phyloP scores from a whole-genome alignment of 768 basidiomycete species.

The Strobilomyces confusus region DNA sequence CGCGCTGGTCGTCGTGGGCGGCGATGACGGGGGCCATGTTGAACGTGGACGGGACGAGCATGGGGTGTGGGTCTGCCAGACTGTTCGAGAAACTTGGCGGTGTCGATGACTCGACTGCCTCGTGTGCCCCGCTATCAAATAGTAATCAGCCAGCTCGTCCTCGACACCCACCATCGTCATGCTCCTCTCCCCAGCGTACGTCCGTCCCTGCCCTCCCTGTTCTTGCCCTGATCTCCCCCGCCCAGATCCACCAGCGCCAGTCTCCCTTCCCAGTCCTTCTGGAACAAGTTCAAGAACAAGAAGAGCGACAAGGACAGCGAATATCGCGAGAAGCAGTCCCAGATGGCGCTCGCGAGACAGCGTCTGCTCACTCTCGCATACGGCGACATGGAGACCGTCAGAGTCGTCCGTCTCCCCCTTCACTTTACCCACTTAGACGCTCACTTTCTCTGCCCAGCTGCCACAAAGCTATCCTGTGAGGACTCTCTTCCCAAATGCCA shows the following conservation, averaged over 20 bases:
- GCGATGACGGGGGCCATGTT: neutral
- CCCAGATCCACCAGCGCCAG: constrained; percentile 64
- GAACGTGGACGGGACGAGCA: neutral
- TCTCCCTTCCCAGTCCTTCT: constrained; percentile 46
- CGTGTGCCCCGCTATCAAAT: constrained; percentile 39
- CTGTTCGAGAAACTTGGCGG: constrained; percentile 8
- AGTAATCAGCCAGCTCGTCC: constrained; percentile 21
- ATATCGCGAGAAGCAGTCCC: constrained; percentile 47
- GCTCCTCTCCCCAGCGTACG: constrained; percentile 82
- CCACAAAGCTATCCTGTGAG: constrained; percentile 64
- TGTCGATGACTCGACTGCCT: constrained; percentile 38
- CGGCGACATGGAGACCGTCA: constrained; percentile 83
- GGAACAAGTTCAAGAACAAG: constrained; percentile 64
- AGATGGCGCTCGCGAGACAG: constrained; percentile 69
- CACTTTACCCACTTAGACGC: neutral
- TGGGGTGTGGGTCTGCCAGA: neutral
- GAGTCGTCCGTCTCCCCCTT: constrained; percentile 43
- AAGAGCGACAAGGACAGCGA: constrained; percentile 63
- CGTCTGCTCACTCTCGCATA: constrained; percentile 78
- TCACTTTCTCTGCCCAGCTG: constrained; percentile 41
- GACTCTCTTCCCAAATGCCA: constrained; percentile 2
- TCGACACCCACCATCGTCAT: constrained; percentile 39
- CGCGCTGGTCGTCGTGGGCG: constrained; percentile 1
- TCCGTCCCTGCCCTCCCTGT: constrained; percentile 20
- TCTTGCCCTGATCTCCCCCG: constrained; percentile 33